phyloP scores from a whole-genome alignment of 208 protist species.

The Trypanosoma lewisi region DNA sequence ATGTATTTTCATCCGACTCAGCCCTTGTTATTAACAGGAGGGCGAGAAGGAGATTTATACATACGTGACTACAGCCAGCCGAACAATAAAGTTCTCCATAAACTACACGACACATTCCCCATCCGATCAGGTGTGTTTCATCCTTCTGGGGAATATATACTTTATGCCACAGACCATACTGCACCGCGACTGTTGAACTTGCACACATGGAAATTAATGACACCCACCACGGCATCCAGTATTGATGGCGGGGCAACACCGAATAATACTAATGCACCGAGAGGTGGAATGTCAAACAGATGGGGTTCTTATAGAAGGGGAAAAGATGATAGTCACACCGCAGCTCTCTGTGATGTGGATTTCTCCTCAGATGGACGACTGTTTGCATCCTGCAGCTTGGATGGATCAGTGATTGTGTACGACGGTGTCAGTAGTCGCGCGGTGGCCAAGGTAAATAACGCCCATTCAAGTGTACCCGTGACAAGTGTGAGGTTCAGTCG shows the following conservation, averaged over 20 bases:
- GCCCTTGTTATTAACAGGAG: slow-evolving; percentile 61
- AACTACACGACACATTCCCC: slow-evolving; percentile 69
- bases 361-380: slow-evolving; percentile 64
- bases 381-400: slow-evolving; percentile 60
- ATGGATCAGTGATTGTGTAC: slow-evolving; percentile 75
- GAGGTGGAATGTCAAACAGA: neutral
- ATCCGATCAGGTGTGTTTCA: slow-evolving; percentile 73
- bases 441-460: slow-evolving; percentile 50
- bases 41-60: slow-evolving; percentile 60
- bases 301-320: slow-evolving; percentile 8
- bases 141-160: slow-evolving; percentile 76
- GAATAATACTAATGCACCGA: neutral
- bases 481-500: slow-evolving; percentile 82
- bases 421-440: slow-evolving; percentile 73
- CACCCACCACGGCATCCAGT: slow-evolving; percentile 28
- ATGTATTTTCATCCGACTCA: slow-evolving; percentile 75
- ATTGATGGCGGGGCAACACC: slow-evolving; percentile 20
- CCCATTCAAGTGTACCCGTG: slow-evolving; percentile 71
- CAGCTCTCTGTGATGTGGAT: slow-evolving; percentile 53
- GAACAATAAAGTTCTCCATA: slow-evolving; percentile 45
- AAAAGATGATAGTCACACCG: slow-evolving; percentile 48
- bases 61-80: slow-evolving; percentile 71
- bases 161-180: slow-evolving; percentile 76
- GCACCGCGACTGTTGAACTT: slow-evolving; percentile 70
- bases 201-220: slow-evolving; percentile 55